Evolutionary conservation across 257 asterid genomes (phyloP), one percentile per base, ranked within the genome.

Genomic region (Fraxinus cuspidata): DNA sequence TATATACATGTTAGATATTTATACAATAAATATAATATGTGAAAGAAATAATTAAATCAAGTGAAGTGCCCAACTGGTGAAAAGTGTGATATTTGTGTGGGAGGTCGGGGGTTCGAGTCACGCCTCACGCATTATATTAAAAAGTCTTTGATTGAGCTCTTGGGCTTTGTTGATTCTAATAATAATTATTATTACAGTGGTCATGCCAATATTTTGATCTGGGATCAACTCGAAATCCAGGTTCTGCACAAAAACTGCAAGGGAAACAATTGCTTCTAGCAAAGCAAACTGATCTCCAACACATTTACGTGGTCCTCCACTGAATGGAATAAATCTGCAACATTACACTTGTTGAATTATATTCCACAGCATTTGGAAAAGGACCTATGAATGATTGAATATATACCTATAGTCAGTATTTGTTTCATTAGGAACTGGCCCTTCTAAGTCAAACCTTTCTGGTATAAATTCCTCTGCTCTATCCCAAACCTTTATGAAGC

Each of bases 221-320:
- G 98, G 98, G 76, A 93, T 72, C 83, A 95, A 80, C 66, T 95
- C 97, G 10, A 95, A 93, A 65, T 67, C 83, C 15, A 88, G 58
- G 81, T 86, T 88, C 89, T 93, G 97, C 80, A 95, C 74, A 77
- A 95, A 51, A 9, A 93, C 82, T 5, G 97, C 96, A 71, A 95
- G 97, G 2, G 96, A 60, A 53, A 93, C 90, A 70, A 89, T 90
- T 1, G 99, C 99, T 88, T 93, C 97, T 32, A 95, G 89, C 82
- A 95, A 74, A 32, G 98, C 99, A 74, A 95, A 95, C 60, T 95
- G 99, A 88, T 95, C 99, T 1, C 99, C 99, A 25, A 95, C 98
- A 69, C 99, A 95, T 82, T 95, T 95, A 1, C 98, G 90, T 2
- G 99, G 98, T 47, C 99, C 99, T 83, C 99, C 99, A 70, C 99